Evolutionary conservation across 768 basidiomycete species (phyloP).

Genomic region (Termitomyces sp.): DNA sequence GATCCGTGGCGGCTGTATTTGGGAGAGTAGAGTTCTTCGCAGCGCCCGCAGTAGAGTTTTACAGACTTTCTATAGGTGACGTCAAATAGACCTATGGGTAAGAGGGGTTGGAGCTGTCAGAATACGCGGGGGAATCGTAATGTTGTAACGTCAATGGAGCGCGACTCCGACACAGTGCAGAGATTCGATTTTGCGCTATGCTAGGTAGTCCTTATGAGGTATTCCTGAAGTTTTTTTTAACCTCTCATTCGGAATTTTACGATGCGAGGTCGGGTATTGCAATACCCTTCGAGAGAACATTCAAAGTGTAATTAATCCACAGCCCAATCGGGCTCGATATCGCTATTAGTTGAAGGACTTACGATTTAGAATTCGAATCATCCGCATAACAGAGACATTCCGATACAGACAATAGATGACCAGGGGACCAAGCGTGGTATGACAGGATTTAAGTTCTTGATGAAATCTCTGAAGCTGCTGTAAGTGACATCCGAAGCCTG

Average conservation of each 20-base stretch:
- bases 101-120: conserved; percentile 90
- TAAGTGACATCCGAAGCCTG: too few relatives aligned
- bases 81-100: conserved; percentile 95
- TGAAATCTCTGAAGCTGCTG: too few relatives aligned
- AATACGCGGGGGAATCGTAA: conserved; percentile 70
- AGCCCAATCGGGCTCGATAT: neutral
- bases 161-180: neutral
- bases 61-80: conserved; percentile 98
- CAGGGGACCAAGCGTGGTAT: too few relatives aligned
- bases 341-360: neutral
- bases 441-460: too few relatives aligned
- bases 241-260: neutral
- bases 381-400: neutral
- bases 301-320: neutral
- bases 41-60: conserved; percentile 97
- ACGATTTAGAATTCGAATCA: neutral
- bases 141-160: neutral
- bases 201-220: neutral
- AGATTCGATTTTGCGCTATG: neutral
- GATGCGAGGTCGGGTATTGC: neutral
- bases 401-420: neutral
- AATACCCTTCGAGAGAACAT: neutral
- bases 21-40: conserved; percentile 97
- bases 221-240: neutral
- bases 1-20: conserved; percentile 87